Evolutionary conservation across 257 asterid species (phyloP).

Genomic region (Craterostigma plantagineum): DNA sequence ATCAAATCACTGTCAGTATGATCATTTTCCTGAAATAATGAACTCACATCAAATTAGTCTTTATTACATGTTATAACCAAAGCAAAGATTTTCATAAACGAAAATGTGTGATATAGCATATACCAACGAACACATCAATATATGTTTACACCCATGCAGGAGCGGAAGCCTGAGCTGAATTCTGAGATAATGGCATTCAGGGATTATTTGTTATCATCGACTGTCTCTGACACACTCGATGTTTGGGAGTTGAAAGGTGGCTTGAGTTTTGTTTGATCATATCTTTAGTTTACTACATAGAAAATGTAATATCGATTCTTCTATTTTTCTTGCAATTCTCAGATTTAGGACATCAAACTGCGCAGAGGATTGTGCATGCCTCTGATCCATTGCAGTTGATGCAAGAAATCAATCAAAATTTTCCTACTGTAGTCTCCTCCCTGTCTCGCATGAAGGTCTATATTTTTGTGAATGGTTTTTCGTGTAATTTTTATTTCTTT

Average conservation of each 20-base stretch:
- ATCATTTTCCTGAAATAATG: too few relatives aligned
- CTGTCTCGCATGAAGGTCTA: slow-evolving; percentile 86
- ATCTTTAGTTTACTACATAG: background rate
- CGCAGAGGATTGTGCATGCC: slow-evolving; percentile 91
- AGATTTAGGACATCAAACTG: slow-evolving; percentile 98
- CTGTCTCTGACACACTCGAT: slow-evolving; percentile 79
- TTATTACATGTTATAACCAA: background rate
- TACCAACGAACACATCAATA: background rate
- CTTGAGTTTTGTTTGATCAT: slow-evolving; percentile 9
- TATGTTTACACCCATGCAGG: slow-evolving; percentile 32
- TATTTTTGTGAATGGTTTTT: slow-evolving; percentile 11
- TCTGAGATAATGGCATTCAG: slow-evolving; percentile 96
- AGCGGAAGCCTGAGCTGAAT: slow-evolving; percentile 80
- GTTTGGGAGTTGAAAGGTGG: slow-evolving; percentile 96
- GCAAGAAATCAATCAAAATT: slow-evolving; percentile 94
- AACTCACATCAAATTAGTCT: background rate
- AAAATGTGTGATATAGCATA: background rate
- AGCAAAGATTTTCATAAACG: background rate
- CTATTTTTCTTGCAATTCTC: slow-evolving; percentile 13
- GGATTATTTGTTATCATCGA: slow-evolving; percentile 78
- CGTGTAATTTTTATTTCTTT: background rate
- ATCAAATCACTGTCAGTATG: too few relatives aligned
- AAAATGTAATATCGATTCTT: slow-evolving; percentile 5
- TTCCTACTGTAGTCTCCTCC: slow-evolving; percentile 88
- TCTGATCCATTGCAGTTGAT: slow-evolving; percentile 89